Evolutionary conservation across 1,139 yeast species (phyloP), one percentile per base, ranked within the genome.

Genomic region (Diutina ranongensis): DNA sequence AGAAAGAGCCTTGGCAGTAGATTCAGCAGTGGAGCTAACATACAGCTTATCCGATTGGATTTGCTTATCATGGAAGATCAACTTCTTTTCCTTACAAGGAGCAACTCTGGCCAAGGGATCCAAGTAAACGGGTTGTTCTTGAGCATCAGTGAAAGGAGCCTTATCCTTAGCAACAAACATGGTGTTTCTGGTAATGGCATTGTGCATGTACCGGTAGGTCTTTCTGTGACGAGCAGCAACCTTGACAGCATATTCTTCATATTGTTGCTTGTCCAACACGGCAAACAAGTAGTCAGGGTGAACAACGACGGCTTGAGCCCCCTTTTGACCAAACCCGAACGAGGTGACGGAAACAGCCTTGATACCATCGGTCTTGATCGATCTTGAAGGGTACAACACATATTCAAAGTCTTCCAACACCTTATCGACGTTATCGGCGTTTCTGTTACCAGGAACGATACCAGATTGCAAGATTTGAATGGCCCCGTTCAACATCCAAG

Each of bases 401-500:
- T 84, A 81, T 58, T 88, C 94, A 62, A 68, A 89, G 60, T 85
- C 77, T 69, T 87, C 87, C 64, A 92, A 74, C 35, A 73, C 63
- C 59, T 80, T 72, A 67, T 92, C 99, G 59, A 92, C 80, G 63
- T 94, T 92, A 68, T 92, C 99, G 49, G 98, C 98, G 61, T 94
- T 94, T 68, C 97, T 81, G 76, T 92, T 92, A 67, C 99, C 99
- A 55, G 99, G 99, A 57, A 92, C 95, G 59, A 89, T 63, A 68
- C 98, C 98, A 59, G 86, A 66, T 70, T 86, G 83, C 64, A 92
- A 74, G 55, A 89, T 83, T 74, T 92, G 99, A 56, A 92, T 73
- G 51, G 89, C 96, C 69, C 99, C 99, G 67, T 92, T 94, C 76
- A 92, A 74, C 98, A 94, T 92, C 98, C 98, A 92, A 51, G 99